Evolutionary conservation across 768 basidiomycete genomes (phyloP).

Genomic region (Boletus tylopilopsis): DNA sequence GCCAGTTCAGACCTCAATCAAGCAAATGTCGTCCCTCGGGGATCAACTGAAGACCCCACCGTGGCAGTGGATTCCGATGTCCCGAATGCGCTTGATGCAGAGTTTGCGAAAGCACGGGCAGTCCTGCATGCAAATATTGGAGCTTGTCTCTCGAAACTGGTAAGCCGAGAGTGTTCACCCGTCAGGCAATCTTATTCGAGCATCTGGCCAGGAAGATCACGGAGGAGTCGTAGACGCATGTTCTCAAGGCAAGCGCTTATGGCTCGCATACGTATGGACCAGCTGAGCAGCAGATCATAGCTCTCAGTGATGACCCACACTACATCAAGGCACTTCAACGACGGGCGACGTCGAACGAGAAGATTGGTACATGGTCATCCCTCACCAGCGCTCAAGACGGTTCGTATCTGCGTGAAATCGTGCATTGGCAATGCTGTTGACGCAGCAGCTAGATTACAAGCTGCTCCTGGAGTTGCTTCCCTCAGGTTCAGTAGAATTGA

Average conservation of each 20-base stretch:
- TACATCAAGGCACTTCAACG: slow-evolving; percentile 89
- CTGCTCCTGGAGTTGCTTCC: slow-evolving; percentile 64
- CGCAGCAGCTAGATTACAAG: slow-evolving; percentile 61
- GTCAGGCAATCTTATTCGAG: not conserved
- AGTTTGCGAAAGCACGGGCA: slow-evolving; percentile 59
- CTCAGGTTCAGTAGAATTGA: slow-evolving; percentile 45
- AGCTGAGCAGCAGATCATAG: slow-evolving; percentile 37
- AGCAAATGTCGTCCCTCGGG: slow-evolving; percentile 18
- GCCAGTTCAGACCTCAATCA: slow-evolving; percentile 16
- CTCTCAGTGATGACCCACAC: slow-evolving; percentile 78
- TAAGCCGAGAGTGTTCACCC: slow-evolving; percentile 32
- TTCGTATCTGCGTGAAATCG: slow-evolving; percentile 24
- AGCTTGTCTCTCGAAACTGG: slow-evolving; percentile 79
- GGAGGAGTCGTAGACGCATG: slow-evolving; percentile 80
- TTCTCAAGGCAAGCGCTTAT: slow-evolving; percentile 52
- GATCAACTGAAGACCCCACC: slow-evolving; percentile 9
- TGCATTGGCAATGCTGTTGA: not conserved
- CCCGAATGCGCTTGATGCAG: slow-evolving; percentile 37
- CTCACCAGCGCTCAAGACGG: slow-evolving; percentile 84
- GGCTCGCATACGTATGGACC: not conserved
- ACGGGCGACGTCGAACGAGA: slow-evolving; percentile 83
- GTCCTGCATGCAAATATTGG: slow-evolving; percentile 84
- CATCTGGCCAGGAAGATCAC: slow-evolving; percentile 57
- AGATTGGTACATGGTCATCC: slow-evolving; percentile 77
- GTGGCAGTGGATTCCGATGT: slow-evolving; percentile 7